A percentile compares a stretch with the other conserved stretches of the same genome.
Evolutionary conservation across 2,329 filamentous ascomycete genomes (phyloP).

Genomic region (Penicillium sp.): DNA sequence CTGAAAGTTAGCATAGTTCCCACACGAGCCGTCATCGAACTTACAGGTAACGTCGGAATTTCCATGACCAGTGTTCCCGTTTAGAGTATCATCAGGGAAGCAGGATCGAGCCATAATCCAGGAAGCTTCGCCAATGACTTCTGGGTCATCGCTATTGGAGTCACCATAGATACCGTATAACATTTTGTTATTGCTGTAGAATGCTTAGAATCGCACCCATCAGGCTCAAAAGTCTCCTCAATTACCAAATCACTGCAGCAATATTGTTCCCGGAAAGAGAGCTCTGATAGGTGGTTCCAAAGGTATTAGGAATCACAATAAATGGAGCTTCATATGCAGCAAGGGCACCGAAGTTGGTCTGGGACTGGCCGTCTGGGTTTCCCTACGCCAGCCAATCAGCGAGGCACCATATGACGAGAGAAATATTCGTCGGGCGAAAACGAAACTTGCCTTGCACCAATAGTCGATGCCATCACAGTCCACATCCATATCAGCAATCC

Average conservation of each 20-base stretch:
- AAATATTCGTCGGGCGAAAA: background rate
- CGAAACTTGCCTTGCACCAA: constrained; percentile 26
- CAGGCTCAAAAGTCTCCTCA: too few species aligned
- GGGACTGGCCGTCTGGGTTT: constrained; percentile 30
- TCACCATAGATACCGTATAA: constrained; percentile 41
- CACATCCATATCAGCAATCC: constrained; percentile 39
- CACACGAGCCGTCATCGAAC: background rate
- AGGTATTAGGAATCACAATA: constrained; percentile 36
- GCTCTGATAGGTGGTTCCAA: constrained; percentile 22
- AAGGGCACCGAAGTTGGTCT: constrained; percentile 36
- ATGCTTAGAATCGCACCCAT: background rate
- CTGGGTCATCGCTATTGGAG: constrained; percentile 31
- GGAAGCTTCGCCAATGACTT: constrained; percentile 38
- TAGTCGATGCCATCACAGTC: constrained; percentile 38
- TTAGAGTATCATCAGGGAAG: constrained; percentile 34
- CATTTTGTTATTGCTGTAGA: constrained; percentile 34
- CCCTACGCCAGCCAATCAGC: constrained; percentile 21
- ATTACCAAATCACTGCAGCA: constrained; percentile 36
- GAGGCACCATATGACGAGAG: background rate
- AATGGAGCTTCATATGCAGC: constrained; percentile 38
- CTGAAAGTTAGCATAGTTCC: background rate
- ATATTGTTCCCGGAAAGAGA: constrained; percentile 33
- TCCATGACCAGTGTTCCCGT: constrained; percentile 31
- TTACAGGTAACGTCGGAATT: constrained; percentile 37
- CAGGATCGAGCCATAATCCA: constrained; percentile 41